Evolutionary conservation across 2,329 filamentous ascomycete genomes (phyloP), one percentile per base, ranked within the genome.

Genomic region (Magnaporthiopsis rhizophila): DNA sequence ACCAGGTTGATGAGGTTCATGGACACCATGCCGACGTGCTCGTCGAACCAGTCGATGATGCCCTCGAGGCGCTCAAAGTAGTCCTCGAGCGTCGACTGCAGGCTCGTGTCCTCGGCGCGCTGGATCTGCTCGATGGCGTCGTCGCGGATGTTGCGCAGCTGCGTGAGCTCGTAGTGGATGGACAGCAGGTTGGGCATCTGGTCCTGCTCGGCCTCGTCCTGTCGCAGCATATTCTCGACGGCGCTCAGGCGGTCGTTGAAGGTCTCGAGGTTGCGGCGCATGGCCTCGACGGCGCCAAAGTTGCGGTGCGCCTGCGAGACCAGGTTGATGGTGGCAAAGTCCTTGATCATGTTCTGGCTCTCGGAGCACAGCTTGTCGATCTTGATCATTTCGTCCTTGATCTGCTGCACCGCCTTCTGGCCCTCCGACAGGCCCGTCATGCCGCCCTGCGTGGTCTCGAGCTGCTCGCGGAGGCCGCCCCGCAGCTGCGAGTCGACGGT

Each of bases 381-480:
- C 78, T 94, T 96, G 82, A 96, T 92, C 86, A 99, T 95, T 80
- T 99, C 95, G 69, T 98, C 94, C 77, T 96, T 97, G 78, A 97
- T 97, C 71, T 90, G 86, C 73, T 91, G 89, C 50, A 99, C 91
- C 66, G 91, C 91, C 75, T 93, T 90, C 77, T 98, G 93, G 65
- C 93, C 93, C 73, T 97, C 92, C 59, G 86, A 87, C 68, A 99
- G 88, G 67, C 90, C 90, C 68, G 81, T 89, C 88, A 99, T 97
- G 75, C 95, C 95, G 69, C 90, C 86, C 79, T 98, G 94, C 13
- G 95, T 97, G 64, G 93, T 90, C 78, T 97, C 91, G 65, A 99
- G 85, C 81, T 99, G 95, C 72, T 97, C 92, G 71, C 91, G 88
- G 68, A 98, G 84, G 53, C 92, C 93, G 75, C 87, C 87, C 68